These are phyloP conservation scores for Xylaria flabelliformis DNA, from an alignment of 495 filamentous ascomycete genomes.

Conservation along the genomic window DNA sequence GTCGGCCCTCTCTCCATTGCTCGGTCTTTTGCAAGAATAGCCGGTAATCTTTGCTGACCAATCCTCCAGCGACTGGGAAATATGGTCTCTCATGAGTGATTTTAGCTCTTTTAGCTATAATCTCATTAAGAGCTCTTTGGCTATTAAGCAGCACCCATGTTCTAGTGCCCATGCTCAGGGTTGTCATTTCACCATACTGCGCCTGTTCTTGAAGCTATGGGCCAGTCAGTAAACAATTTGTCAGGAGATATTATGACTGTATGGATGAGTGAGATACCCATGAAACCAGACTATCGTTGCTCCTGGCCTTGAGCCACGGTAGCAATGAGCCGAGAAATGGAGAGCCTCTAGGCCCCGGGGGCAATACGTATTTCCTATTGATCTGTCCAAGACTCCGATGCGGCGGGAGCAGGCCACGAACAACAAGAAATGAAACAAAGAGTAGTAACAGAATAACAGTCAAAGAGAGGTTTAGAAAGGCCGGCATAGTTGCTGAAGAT, in stretches of 20 bases:
- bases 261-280: constrained; percentile 9
- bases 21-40: constrained; percentile 40
- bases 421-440: neutral
- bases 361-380: constrained; percentile 33
- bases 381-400: neutral
- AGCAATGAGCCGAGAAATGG: constrained; percentile 38
- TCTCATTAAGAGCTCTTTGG: constrained; percentile 42
- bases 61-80: constrained; percentile 45
- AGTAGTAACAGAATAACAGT: neutral
- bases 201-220: constrained; percentile 9
- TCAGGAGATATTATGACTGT: constrained; percentile 1
- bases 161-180: constrained; percentile 43
- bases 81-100: constrained; percentile 45
- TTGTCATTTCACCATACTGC: constrained; percentile 47
- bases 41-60: constrained; percentile 44
- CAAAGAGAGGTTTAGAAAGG: neutral
- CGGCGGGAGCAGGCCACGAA: constrained; percentile 11
- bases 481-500: neutral
- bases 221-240: neutral
- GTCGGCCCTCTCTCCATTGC: constrained; percentile 43
- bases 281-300: neutral
- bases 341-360: constrained; percentile 35
- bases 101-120: constrained; percentile 43
- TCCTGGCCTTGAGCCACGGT: constrained; percentile 21
- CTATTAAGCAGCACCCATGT: constrained; percentile 49